Conservation (phyloP, 257 asterid species). For the Nicotiana otophora region DNA sequence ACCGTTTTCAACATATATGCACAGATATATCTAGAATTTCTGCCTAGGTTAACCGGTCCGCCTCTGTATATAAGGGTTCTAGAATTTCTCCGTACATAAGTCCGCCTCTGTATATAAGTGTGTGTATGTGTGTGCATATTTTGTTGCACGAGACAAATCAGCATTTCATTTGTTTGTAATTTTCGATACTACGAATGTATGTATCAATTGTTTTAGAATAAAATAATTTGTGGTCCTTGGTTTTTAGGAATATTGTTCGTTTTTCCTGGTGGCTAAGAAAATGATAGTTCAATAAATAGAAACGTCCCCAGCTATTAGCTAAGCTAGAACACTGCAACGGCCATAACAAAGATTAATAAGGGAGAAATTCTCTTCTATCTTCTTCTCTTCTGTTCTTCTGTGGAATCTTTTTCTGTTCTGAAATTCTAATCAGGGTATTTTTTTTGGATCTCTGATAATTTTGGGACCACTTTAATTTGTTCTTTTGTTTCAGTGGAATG, state of each 20-base stretch:
- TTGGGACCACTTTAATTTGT: constrained; percentile 42
- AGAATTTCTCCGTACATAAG: too few relatives aligned
- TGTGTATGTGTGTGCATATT: neutral
- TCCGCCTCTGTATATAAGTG: too few relatives aligned
- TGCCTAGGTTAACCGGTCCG: too few relatives aligned
- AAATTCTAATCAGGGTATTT: neutral
- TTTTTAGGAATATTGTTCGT: neutral
- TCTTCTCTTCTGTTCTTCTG: neutral
- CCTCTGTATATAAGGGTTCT: too few relatives aligned
- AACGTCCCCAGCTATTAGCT: neutral
- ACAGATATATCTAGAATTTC: too few relatives aligned
- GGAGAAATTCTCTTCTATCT: constrained; percentile 12
- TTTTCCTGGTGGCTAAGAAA: constrained; percentile 4
- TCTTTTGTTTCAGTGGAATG: constrained; percentile 38
- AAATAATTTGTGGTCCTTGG: neutral
- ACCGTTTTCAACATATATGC: too few relatives aligned
- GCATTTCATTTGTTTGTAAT: constrained; percentile 18
- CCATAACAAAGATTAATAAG: neutral
- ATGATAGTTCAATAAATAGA: constrained; percentile 3
- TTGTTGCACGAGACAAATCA: constrained; percentile 34
- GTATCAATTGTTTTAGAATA: neutral
- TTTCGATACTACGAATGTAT: neutral
- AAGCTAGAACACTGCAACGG: neutral
- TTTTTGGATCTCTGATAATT: neutral
- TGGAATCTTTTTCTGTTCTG: constrained; percentile 6